Evolutionary conservation across 768 basidiomycete genomes (phyloP), one percentile per base, ranked within the genome.

Genomic region (Phlebiopsis gigantea): DNA sequence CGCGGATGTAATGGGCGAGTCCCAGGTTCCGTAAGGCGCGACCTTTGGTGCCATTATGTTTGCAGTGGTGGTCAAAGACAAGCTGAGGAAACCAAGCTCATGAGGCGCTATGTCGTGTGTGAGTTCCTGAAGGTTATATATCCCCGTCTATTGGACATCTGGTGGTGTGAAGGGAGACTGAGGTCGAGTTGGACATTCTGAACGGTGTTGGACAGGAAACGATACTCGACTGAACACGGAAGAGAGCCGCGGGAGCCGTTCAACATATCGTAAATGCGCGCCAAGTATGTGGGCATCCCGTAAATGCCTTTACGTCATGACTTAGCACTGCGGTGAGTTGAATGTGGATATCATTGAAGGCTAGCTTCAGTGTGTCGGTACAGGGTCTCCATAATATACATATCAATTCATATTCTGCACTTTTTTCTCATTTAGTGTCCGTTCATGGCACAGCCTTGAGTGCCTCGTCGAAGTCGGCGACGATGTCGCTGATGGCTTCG

Each of bases 1-100:
- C 31, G 81, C 77, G 17, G 80, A 72, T 2, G 78, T 76, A 55
- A 87, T 77, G 2, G 79, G 75, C 0, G 82, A 83, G 4, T 71
- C 66, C 84, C 86, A 88, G n/a, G 77, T 79, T 24, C 84, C 86
- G 63, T 76, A 87, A 0, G 84, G 80, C 10, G 81, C 80, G 0
- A 58, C 52, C n/a, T 58, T 22, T 3, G 46, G 54, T 28, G 54
- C 29, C 54, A 55, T 55, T 10, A 2, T 26, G 51, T 25, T 39
- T 9, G 17, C 34, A 12, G 34, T 39, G 34, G 17, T 10, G 34
- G 34, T 39, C 17, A 17, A 39, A 39, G 17, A 17, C 34, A 39
- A 39, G 34, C 34, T 39, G 12, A n/a, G 34, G 12, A 3, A 39
- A 17, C 34, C 34, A 12, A 39, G 34, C 34, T 12, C 17, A 10